Percentiles rank a stretch among this genome's conserved stretches.
Evolutionary conservation across 306 rosid genomes (phyloP).

Genomic region (Chamaecrista fasciculata): DNA sequence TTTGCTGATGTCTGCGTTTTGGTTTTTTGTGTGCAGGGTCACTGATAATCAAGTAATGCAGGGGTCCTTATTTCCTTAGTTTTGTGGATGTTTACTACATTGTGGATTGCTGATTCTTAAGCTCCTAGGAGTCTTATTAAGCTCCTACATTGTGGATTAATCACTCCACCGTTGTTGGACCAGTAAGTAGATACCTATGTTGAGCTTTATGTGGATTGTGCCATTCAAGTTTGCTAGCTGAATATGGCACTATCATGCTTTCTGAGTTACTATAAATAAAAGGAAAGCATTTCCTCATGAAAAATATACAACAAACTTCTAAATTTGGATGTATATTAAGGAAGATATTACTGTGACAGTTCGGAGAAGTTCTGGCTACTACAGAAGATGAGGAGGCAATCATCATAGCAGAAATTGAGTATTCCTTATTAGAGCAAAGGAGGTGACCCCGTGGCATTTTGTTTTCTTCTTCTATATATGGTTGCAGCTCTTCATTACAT

Average conservation of each 20-base stretch:
- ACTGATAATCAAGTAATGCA: conserved; percentile 58
- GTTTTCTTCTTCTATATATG: conserved; percentile 19
- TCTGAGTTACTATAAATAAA: neutral
- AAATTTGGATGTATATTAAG: conserved; percentile 12
- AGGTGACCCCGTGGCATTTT: conserved; percentile 39
- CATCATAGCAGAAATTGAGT: conserved; percentile 77
- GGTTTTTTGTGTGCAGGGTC: conserved; percentile 51
- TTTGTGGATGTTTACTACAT: neutral
- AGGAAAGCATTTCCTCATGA: conserved; percentile 17
- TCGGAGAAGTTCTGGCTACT: conserved; percentile 90
- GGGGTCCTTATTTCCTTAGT: neutral
- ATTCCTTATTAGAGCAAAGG: conserved; percentile 66
- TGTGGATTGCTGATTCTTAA: neutral
- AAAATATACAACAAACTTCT: conserved; percentile 6
- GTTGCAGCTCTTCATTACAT: neutral
- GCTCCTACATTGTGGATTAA: neutral
- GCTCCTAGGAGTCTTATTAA: neutral
- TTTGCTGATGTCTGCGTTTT: conserved; percentile 24
- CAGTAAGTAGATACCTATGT: conserved; percentile 50
- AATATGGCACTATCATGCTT: neutral
- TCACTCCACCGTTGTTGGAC: neutral
- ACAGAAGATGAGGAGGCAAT: conserved; percentile 84
- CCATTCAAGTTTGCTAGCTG: neutral
- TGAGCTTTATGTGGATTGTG: conserved; percentile 19
- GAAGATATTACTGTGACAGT: conserved; percentile 43